These are phyloP conservation scores for Ceratobasidium sp. DNA, from an alignment of 1,284 basidiomycete genomes.

Conservation along the genomic window DNA sequence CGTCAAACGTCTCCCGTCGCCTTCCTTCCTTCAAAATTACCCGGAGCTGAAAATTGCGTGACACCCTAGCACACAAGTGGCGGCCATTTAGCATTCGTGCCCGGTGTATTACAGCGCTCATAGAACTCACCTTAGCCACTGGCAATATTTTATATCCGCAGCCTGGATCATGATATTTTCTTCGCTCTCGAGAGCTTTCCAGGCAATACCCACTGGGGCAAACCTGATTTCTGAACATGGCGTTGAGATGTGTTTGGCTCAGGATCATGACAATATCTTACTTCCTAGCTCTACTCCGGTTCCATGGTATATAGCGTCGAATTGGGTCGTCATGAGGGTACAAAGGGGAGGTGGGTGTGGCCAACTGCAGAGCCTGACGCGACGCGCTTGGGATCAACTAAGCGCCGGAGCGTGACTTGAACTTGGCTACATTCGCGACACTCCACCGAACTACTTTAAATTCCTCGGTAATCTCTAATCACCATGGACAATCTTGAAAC, in stretches of 20 bases:
- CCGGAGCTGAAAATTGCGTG: conserved; percentile 88
- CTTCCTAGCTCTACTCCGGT: conserved; percentile 78
- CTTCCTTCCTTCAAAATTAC: conserved; percentile 79
- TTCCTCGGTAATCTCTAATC: not conserved
- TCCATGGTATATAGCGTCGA: conserved; percentile 83
- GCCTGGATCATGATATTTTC: conserved; percentile 70
- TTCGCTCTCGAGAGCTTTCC: conserved; percentile 72
- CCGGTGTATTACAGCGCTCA: not conserved
- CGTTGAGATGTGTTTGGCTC: not conserved
- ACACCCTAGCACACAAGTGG: conserved; percentile 63
- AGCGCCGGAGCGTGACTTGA: conserved; percentile 21
- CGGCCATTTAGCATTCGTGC: not conserved
- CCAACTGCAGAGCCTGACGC: conserved; percentile 7
- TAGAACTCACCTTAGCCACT: conserved; percentile 70
- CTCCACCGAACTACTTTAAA: not conserved
- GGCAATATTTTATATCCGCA: conserved; percentile 82
- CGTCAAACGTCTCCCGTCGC: conserved; percentile 83
- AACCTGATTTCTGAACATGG: conserved; percentile 78
- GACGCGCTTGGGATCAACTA: conserved; percentile 20
- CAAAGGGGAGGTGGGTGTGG: not conserved
- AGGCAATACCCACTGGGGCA: conserved; percentile 87
- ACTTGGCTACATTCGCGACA: not conserved
- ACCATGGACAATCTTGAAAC: conserved; percentile 64
- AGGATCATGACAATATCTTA: conserved; percentile 52
- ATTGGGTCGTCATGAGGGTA: conserved; percentile 60